Evolutionary conservation across 2,329 filamentous ascomycete genomes (phyloP).

Genomic region (Juglanconis oblonga): DNA sequence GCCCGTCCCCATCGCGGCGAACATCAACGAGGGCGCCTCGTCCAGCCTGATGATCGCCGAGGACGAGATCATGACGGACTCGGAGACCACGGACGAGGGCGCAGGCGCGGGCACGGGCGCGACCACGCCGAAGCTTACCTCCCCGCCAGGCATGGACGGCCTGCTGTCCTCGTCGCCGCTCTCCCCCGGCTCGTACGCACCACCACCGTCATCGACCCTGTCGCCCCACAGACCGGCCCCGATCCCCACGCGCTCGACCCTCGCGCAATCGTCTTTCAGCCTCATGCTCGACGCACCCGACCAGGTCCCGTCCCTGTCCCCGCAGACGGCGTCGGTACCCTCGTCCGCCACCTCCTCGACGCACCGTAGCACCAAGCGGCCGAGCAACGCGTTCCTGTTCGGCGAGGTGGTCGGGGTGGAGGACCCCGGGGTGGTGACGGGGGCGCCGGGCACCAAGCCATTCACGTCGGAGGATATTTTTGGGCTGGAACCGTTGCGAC

Average conservation of each 20-base stretch:
- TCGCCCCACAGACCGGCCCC: constrained; percentile 33
- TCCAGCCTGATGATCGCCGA: constrained; percentile 13
- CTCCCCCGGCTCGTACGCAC: neutral
- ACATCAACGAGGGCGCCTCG: constrained; percentile 10
- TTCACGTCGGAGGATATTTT: constrained; percentile 50
- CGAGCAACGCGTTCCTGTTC: constrained; percentile 59
- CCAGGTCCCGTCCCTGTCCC: constrained; percentile 23
- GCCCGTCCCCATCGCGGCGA: neutral
- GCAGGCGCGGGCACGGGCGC: neutral
- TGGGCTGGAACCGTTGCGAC: constrained; percentile 49
- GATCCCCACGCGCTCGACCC: constrained; percentile 60
- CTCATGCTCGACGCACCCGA: constrained; percentile 65
- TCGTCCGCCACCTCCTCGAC: constrained; percentile 16
- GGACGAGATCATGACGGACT: constrained; percentile 17
- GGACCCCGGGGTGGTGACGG: constrained; percentile 30
- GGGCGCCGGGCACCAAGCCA: constrained; percentile 26
- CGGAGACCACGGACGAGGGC: constrained; percentile 8
- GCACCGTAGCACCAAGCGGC: constrained; percentile 45
- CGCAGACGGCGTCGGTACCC: constrained; percentile 20
- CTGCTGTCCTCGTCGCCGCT: neutral
- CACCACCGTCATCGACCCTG: neutral
- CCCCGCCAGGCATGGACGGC: constrained; percentile 2
- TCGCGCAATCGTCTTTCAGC: constrained; percentile 73
- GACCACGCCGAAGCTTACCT: constrained; percentile 7
- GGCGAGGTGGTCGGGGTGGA: constrained; percentile 45